These are phyloP conservation scores for Pyrenophora tritici-repentis DNA, from an alignment of 2,329 filamentous ascomycete species.

Conservation along the genomic window DNA sequence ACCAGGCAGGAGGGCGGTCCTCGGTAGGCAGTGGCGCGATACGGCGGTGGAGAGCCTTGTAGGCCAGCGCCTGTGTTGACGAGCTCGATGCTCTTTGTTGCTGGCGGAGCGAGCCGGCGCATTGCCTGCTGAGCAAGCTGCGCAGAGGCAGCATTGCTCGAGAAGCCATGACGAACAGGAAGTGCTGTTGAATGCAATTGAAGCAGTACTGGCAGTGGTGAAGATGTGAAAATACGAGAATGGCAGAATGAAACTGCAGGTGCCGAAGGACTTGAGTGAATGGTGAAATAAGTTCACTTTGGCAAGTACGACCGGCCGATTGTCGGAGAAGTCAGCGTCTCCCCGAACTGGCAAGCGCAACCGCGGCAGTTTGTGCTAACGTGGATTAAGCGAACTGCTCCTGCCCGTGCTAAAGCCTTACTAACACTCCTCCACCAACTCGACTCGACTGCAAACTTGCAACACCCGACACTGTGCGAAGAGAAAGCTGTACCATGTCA, in stretches of 20 bases:
- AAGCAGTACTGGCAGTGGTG: background rate
- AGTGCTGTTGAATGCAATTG: slow-evolving; percentile 20
- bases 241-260: too few relatives aligned
- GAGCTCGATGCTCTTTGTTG: slow-evolving; percentile 54
- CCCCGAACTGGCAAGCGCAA: slow-evolving; percentile 5
- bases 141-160: slow-evolving; percentile 48
- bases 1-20: slow-evolving; percentile 77
- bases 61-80: slow-evolving; percentile 91
- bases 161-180: slow-evolving; percentile 47
- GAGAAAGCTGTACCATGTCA: slow-evolving; percentile 62
- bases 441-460: slow-evolving; percentile 4
- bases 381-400: slow-evolving; percentile 9
- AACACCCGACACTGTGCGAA: slow-evolving; percentile 2
- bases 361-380: slow-evolving; percentile 11
- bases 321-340: slow-evolving; percentile 9
- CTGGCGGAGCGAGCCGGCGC: slow-evolving; percentile 33
- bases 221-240: too few relatives aligned
- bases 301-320: slow-evolving; percentile 8
- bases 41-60: slow-evolving; percentile 94
- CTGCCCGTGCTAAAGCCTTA: slow-evolving; percentile 3
- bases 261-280: too few relatives aligned
- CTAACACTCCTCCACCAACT: slow-evolving; percentile 1
- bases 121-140: slow-evolving; percentile 37
- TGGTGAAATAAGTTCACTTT: slow-evolving; percentile 7
- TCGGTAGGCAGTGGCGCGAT: slow-evolving; percentile 82